These are phyloP conservation scores for Phytophthora pluvialis DNA, from an alignment of 352 stramenopile species.

Conservation along the genomic window DNA sequence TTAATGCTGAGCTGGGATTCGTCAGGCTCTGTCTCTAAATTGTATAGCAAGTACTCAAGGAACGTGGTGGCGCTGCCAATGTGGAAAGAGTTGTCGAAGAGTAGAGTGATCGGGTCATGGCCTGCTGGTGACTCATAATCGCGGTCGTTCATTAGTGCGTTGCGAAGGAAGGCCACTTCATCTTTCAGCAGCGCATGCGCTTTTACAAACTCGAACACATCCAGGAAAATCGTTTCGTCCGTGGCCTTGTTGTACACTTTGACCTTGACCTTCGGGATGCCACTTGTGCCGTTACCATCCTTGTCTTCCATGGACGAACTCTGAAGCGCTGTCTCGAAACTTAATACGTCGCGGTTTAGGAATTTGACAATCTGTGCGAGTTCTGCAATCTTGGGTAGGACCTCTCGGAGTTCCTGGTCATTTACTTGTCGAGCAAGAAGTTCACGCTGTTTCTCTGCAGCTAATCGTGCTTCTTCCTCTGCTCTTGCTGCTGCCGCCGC, in stretches of 20 bases:
- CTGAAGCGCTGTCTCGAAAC: slow-evolving; percentile 92
- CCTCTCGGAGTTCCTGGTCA: slow-evolving; percentile 93
- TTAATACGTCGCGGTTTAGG: slow-evolving; percentile 91
- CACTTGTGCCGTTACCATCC: slow-evolving; percentile 26
- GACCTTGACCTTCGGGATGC: slow-evolving; percentile 90
- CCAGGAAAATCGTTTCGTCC: slow-evolving; percentile 92
- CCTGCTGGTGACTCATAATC: slow-evolving; percentile 85
- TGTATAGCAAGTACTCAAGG: slow-evolving; percentile 93
- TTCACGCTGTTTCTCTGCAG: slow-evolving; percentile 65
- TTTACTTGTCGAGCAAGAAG: slow-evolving; percentile 79
- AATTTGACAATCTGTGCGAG: slow-evolving; percentile 92
- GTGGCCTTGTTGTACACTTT: slow-evolving; percentile 90
- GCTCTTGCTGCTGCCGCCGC: slow-evolving; percentile 47
- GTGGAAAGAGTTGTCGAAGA: slow-evolving; percentile 95
- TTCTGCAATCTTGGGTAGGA: slow-evolving; percentile 93
- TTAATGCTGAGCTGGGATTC: slow-evolving; percentile 91
- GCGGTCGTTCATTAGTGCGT: slow-evolving; percentile 88
- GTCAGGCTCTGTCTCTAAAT: slow-evolving; percentile 91
- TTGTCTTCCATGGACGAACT: slow-evolving; percentile 62
- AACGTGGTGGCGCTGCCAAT: slow-evolving; percentile 93
- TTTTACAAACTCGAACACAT: slow-evolving; percentile 94
- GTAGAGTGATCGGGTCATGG: slow-evolving; percentile 92
- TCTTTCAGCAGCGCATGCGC: slow-evolving; percentile 84
- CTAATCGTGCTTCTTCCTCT: slow-evolving; percentile 34
- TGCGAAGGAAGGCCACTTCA: slow-evolving; percentile 91